Base-by-base conservation (phyloP, 78 protist species). In the Isochrysis galbana region DNA sequence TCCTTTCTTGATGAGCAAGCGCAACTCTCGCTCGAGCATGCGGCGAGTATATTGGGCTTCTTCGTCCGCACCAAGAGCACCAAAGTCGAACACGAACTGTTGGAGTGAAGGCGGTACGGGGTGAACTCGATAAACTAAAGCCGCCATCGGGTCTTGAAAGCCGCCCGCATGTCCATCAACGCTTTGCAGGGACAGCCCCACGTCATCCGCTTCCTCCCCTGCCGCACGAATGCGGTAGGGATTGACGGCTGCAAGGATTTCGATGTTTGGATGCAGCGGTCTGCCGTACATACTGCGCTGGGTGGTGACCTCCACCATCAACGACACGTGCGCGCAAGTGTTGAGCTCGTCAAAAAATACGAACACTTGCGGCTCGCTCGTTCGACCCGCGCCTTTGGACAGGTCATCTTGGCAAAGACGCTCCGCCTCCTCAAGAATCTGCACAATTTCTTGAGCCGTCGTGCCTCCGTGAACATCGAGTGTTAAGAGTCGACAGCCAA, bases 261-360 rank as follows among this genome's bases (percentile, higher is more conserved):
- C 22, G 19, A 95, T n/a, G 80, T 25, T 0, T 19, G 41, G 36
- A 10, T 4, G 72, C 36, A 93, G n/a, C 36, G 80, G 25, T 17
- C 36, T 48, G 22, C 90, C 93, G 47, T 0, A 5, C 42, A 93
- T 11, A 19, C 39, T 32, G 69, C 91, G 90, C 72, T 39, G 14
- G 32, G 36, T 7, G 48, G 90, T 21, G 41, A 82, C 54, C 69
- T 94, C 93, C 26, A 1, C 83, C 55, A 95, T 0, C 67, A 95
- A 77, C 7, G 74, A 67, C 90, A 94, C 69, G 92, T 51, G 78
- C 21, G 38, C 34, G 77, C 88, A 88, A 34, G 96, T 88, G 95
- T 95, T 95, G 91, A 93, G 26, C 82, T 95, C 96, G 82, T 95
- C 96, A 19, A 95, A 45, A 45, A 95, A 95, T 7, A 86, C 80